Conservation (phyloP, 179 eudicot species). For the Actinidia polygama region DNA sequence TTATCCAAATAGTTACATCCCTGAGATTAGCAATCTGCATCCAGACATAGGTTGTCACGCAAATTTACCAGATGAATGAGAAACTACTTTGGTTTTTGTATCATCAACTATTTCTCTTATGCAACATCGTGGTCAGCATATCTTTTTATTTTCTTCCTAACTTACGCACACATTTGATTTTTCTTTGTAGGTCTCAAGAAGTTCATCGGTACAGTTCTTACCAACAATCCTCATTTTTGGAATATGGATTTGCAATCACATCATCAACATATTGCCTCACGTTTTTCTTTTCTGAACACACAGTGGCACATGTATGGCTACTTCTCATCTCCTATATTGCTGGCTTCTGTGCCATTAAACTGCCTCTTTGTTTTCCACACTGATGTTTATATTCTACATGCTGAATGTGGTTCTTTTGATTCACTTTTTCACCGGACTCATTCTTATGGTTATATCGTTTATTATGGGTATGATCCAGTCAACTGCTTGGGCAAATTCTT, state of each 20-base stretch:
- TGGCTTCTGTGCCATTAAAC: conserved; percentile 1
- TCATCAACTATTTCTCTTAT: neutral
- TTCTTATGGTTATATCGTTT: conserved; percentile 94
- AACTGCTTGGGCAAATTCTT: conserved; percentile 67
- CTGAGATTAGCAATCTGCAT: neutral
- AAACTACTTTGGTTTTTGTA: neutral
- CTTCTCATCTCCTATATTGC: conserved; percentile 7
- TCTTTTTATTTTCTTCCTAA: neutral
- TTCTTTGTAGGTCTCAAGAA: conserved; percentile 73
- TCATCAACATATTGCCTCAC: conserved; percentile 98
- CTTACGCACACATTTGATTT: neutral
- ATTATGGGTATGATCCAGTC: conserved; percentile 85
- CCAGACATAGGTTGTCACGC: neutral
- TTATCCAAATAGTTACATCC: neutral
- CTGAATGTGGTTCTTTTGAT: conserved; percentile 92
- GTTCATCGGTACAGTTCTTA: conserved; percentile 73
- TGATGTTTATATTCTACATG: conserved; percentile 27
- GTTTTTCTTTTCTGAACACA: conserved; percentile 87
- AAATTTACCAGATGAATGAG: neutral
- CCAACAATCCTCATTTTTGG: conserved; percentile 75
- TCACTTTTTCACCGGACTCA: conserved; percentile 88
- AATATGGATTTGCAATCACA: conserved; percentile 91
- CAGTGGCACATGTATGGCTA: conserved; percentile 82
- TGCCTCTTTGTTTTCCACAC: conserved; percentile 6
- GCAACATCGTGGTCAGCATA: neutral